Conservation (phyloP, 495 filamentous ascomycete genomes). For the Bacidia gigantensis region DNA sequence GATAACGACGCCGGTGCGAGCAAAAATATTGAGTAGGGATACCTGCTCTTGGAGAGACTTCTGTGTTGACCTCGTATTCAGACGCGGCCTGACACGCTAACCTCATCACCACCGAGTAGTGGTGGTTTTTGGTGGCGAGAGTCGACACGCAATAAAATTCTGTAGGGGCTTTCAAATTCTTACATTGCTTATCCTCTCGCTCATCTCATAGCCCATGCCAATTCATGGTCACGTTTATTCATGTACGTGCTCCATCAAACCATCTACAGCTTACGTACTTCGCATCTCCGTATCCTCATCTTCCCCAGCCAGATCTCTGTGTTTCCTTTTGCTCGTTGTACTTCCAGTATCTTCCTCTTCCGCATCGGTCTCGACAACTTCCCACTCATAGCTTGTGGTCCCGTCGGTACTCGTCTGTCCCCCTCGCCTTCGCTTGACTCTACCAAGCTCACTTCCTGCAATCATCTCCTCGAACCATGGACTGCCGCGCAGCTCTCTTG, state of each 20-base stretch:
- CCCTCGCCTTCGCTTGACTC: constrained; percentile 45
- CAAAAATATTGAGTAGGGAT: too few species aligned
- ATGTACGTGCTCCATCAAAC: not conserved
- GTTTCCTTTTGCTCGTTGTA: constrained; percentile 44
- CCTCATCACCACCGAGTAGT: not conserved
- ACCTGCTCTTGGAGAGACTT: too few species aligned
- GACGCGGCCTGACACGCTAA: not conserved
- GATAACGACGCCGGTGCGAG: too few species aligned
- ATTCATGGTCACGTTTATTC: not conserved
- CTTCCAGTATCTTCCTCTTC: constrained; percentile 45
- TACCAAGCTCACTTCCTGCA: constrained; percentile 56
- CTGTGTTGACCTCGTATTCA: not conserved
- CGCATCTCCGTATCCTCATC: constrained; percentile 17
- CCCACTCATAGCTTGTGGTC: constrained; percentile 59
- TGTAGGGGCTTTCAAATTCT: not conserved
- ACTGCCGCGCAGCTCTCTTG: constrained; percentile 35
- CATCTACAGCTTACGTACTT: not conserved
- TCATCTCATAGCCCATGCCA: not conserved
- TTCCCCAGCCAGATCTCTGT: constrained; percentile 28
- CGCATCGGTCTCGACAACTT: constrained; percentile 56
- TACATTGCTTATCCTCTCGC: not conserved
- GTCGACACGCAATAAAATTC: too few species aligned
- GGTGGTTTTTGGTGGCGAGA: not conserved
- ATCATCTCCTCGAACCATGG: constrained; percentile 79
- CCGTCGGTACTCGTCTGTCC: constrained; percentile 41